Evolutionary conservation across 306 rosid genomes (phyloP), one percentile per base, ranked within the genome.

Genomic region (Carpinus fangiana): DNA sequence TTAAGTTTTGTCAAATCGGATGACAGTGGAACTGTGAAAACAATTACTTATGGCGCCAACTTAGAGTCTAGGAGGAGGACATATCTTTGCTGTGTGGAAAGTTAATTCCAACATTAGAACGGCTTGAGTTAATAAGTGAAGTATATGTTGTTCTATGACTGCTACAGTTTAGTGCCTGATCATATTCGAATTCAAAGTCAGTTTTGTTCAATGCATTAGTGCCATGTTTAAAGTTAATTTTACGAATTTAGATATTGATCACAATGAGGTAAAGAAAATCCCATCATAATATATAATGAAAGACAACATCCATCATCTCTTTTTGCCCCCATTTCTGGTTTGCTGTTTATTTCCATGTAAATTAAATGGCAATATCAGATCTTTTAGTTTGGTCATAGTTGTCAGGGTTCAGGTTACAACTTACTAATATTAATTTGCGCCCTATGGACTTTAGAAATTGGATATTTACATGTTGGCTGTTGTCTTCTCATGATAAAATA

Each of bases 121-220:
- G 93, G 82, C 98, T 95, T 0, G 98, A 95, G 82, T 75, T 86
- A 78, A 81, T 90, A 16, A 88, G 86, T 79, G 98, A 95, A 98
- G 98, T 95, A 81, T n/a, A n/a, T n/a, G n/a, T 71, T 81, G 18
- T 26, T 75, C 78, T 57, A 8, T 36, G n/a, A 18, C 51, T 34
- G 70, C n/a, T 10, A 66, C 50, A 18, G 11, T 9, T 66, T 18
- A 38, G 50, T 17, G 4, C 28, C 48, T n/a, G 34, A 23, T 66
- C 8, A 38, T 8, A 31, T 31, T 26, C n/a, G 3, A 26, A 12
- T 23, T 23, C 26, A 23, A 23, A 23, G 68, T 57, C 65, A 10
- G 13, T 8, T 10, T 23, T 23, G 16, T 57, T 57, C 31, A 10
- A 21, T 23, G 12, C 65, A 3, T 21, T 57, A 57, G 14, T 20